Evolutionary conservation across 345 rosid genomes (phyloP).

Genomic region (Populus pruinosa): DNA sequence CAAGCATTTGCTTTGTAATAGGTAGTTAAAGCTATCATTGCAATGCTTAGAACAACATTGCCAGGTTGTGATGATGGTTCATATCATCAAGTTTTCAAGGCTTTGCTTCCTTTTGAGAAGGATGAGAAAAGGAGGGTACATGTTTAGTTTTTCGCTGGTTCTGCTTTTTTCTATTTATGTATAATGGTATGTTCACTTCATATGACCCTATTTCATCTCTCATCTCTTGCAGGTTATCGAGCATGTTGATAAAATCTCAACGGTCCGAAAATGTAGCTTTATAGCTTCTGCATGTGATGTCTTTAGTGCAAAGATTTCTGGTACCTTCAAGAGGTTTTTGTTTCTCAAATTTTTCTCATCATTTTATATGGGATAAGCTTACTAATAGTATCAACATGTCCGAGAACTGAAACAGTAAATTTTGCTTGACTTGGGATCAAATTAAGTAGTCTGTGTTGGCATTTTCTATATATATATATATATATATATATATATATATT

Average conservation of each 20-base stretch:
- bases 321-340: constrained; percentile 87
- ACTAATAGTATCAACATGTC: neutral
- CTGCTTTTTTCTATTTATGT: neutral
- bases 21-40: constrained; percentile 52
- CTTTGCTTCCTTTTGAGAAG: constrained; percentile 76
- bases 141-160: neutral
- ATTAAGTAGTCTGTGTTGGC: neutral
- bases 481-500: too few species aligned
- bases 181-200: neutral
- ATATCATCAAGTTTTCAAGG: constrained; percentile 83
- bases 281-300: constrained; percentile 74
- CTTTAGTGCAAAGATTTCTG: constrained; percentile 88
- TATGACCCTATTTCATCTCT: neutral
- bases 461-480: neutral
- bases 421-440: neutral
- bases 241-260: constrained; percentile 71
- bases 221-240: constrained; percentile 35
- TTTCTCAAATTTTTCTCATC: constrained; percentile 12
- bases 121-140: constrained; percentile 80
- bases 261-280: constrained; percentile 70
- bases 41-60: constrained; percentile 76
- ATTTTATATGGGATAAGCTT: neutral
- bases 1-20: too few species aligned
- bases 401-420: neutral
- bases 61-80: constrained; percentile 74